Evolutionary conservation across 2,329 filamentous ascomycete genomes (phyloP).

Genomic region (Teratosphaeria viscida): DNA sequence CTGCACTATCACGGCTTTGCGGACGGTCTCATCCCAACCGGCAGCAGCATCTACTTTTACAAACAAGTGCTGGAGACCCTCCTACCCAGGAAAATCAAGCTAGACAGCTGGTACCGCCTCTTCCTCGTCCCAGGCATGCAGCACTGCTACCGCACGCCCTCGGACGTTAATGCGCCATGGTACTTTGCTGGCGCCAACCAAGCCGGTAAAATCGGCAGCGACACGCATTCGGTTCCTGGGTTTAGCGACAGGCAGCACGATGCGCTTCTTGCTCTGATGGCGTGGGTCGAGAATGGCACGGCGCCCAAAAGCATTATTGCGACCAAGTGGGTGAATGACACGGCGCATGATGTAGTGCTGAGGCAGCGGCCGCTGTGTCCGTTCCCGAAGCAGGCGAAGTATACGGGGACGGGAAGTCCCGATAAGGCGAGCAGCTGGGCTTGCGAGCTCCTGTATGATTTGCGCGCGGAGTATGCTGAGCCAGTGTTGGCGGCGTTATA

Average conservation of each 20-base stretch:
- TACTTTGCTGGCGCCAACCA: conserved; percentile 34
- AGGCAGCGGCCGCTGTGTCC: conserved; percentile 28
- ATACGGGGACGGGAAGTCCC: conserved; percentile 17
- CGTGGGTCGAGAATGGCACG: conserved; percentile 29
- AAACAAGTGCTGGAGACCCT: conserved; percentile 32
- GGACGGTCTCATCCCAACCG: conserved; percentile 39
- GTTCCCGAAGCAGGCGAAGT: conserved; percentile 24
- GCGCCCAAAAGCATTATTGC: conserved; percentile 28
- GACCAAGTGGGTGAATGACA: conserved; percentile 27
- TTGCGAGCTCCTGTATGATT: conserved; percentile 11
- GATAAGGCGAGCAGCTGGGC: conserved; percentile 22
- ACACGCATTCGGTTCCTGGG: conserved; percentile 22
- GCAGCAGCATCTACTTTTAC: conserved; percentile 44
- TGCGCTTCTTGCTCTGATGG: conserved; percentile 26
- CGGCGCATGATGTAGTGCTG: conserved; percentile 18
- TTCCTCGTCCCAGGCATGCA: conserved; percentile 37
- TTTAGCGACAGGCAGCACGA: conserved; percentile 26
- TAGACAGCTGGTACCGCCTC: conserved; percentile 33
- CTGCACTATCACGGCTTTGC: conserved; percentile 36
- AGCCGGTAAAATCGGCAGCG: conserved; percentile 14
- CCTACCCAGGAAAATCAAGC: conserved; percentile 24
- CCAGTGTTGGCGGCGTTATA: background rate
- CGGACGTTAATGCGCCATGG: conserved; percentile 32
- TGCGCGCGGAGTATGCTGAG: conserved; percentile 1
- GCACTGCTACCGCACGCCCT: conserved; percentile 30